Base-by-base conservation (phyloP, 2,329 filamentous ascomycete species). In the Bisporella sp. region DNA sequence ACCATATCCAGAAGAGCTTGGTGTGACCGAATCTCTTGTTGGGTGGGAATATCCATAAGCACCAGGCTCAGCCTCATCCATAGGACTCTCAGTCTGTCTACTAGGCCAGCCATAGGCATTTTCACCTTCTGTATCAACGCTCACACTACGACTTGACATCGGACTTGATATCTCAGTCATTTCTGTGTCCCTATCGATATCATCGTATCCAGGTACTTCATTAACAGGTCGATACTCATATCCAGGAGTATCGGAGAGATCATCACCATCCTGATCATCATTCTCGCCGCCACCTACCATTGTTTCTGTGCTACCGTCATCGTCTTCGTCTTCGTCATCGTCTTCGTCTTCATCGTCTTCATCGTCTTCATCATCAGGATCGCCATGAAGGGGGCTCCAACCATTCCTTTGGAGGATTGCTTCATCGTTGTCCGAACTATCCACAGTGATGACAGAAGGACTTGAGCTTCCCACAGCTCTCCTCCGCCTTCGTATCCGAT, bases 161-260 rank as follows among this genome's bases (percentile, higher is more conserved):
- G 55, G 44, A 45, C 46, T 44, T 8, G 62, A 57, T 1, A 62
- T 63, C 4, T 54, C 54, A 45, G 57, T 64, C 65, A 68, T 68
- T 46, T 67, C 64, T 32, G 65, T 64, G 46, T 68, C 65, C 11
- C 65, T 65, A 49, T 68, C 65, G 7, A 51, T 43, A 49, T 68
- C 65, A 11, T 6, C 37, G 30, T 40, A 41, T 6, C 28, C 33
- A 41, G 39, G 51, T 9, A 45, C 47, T 31, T 31, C 39, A 21
- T 56, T 52, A 29, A 45, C 42, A 31, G 53, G 42, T 8, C 29
- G 35, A 6, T 28, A 52, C 30, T 54, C 31, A 35, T 49, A 49
- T 33, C 32, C 49, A 54, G 58, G 56, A 11, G 58, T 62, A 41
- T 57, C 49, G 4, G 60, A 62, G n/a, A 57, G 30, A 9, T 53